Evolutionary conservation across 83 land plant genomes (phyloP), one percentile per base, ranked within the genome.

Genomic region (Picea abies): DNA sequence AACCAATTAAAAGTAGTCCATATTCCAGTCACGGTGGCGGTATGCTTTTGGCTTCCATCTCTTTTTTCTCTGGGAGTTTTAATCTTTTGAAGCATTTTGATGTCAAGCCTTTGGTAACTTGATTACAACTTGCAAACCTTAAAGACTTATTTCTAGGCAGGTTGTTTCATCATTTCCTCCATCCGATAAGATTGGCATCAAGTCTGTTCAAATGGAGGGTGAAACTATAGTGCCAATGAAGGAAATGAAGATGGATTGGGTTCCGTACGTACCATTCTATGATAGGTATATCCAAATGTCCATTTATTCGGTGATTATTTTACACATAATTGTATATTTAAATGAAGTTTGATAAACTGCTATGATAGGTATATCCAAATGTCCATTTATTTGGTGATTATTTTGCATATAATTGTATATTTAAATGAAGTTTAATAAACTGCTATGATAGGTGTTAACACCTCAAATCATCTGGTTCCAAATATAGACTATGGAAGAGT

Each of bases 191-290:
- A 92, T 98, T 64, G 99, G 99, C 2, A 90, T 98, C n/a, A 98
- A 96, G 67, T 98, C 99, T 77, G 94, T 98, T 60, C 99, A 98
- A 87, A 93, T 95, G 88, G 99, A 93, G 67, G 91, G 80, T 35
- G 99, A 98, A 86, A 93, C 91, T 77, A 91, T 98, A 58, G 86
- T 98, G 60, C 98, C 99, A 22, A 98, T 98, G 99, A 98, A 90
- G 82, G 85, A 93, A 83, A 96, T 98, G 99, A 98, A 98, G 83
- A 96, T 98, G 99, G 93, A 86, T 67, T 98, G 99, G 99, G 91
- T 96, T 75, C 99, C 99, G 1, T 98, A 94, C 62, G 85, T 98
- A 49, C 99, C 99, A 25, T 68, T 90, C 26, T 95, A 93, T 56
- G 82, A 91, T 26, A 89, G 94, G 97, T 92, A 85, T 23, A 62